Evolutionary conservation across 177 flowering plant genomes (phyloP).

Genomic region (Tripterygium wilfordii): DNA sequence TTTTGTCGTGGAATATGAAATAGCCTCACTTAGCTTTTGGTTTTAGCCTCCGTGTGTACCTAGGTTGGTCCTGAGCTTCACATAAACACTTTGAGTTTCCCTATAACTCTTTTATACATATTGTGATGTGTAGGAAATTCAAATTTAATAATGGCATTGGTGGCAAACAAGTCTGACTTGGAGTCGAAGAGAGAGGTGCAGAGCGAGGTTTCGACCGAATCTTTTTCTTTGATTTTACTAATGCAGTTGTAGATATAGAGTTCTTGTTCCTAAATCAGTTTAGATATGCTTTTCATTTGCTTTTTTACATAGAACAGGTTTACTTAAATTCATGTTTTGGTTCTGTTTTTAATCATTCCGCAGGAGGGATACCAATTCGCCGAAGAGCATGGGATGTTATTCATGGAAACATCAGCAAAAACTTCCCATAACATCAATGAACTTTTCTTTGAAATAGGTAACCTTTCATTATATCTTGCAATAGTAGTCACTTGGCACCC

Average conservation of each 20-base stretch:
- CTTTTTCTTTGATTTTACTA: not conserved
- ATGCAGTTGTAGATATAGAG: no score
- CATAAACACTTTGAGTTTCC: no score
- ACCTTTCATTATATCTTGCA: not conserved
- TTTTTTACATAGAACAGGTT: not conserved
- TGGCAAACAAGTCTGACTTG: constrained; percentile 34
- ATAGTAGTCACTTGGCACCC: no score
- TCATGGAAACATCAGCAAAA: constrained; percentile 64
- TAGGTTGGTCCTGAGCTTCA: no score
- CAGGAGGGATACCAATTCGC: constrained; percentile 52
- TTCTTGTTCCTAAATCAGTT: no score
- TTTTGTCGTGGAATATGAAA: no score
- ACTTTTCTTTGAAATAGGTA: constrained; percentile 63
- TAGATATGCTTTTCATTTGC: no score
- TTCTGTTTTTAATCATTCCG: not conserved
- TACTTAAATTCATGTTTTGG: not conserved
- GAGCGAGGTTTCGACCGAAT: constrained; percentile 19
- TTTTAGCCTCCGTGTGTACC: no score
- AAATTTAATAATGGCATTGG: constrained; percentile 27
- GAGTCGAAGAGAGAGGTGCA: constrained; percentile 26
- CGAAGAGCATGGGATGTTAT: constrained; percentile 52
- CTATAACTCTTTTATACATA: not conserved
- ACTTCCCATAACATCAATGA: constrained; percentile 52
- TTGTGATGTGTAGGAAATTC: constrained; percentile 13
- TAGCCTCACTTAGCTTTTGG: no score